Percentiles rank a stretch among this genome's conserved stretches.
Evolutionary conservation across 345 rosid species (phyloP).

Genomic region (sweet orange (Citrus sinensis)): DNA sequence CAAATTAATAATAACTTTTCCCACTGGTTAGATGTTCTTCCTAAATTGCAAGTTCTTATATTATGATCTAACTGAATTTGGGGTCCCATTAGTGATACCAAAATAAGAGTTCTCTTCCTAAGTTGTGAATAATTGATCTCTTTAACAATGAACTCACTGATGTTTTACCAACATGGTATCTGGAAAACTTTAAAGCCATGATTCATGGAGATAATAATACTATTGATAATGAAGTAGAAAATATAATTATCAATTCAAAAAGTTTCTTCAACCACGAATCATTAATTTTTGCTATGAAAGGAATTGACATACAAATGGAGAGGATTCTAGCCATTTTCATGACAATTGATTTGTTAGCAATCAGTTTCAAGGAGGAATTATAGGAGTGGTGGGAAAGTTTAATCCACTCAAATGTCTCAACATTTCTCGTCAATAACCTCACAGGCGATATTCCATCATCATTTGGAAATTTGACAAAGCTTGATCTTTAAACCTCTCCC

Average conservation of each 20-base stretch:
- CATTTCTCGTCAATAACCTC: background rate
- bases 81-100: background rate
- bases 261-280: background rate
- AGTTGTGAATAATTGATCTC: background rate
- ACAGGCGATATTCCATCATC: background rate
- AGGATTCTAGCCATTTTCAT: background rate
- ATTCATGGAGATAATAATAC: background rate
- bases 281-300: background rate
- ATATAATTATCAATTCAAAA: background rate
- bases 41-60: conserved; percentile 3
- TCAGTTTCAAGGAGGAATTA: background rate
- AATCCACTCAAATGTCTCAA: background rate
- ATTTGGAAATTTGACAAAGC: background rate
- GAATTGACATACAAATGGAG: background rate
- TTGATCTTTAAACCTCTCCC: background rate
- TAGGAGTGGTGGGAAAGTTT: background rate
- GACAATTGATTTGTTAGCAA: background rate
- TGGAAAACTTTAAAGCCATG: background rate
- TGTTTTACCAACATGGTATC: background rate
- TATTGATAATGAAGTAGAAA: background rate
- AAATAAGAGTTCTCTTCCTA: background rate
- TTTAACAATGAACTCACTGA: background rate
- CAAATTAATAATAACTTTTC: conserved; percentile 17
- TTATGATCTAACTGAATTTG: conserved; percentile 11
- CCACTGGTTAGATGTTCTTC: conserved; percentile 19